These are phyloP conservation scores for Ceratocystis eucalypticola DNA, from an alignment of 2,329 filamentous ascomycete species.

Conservation along the genomic window DNA sequence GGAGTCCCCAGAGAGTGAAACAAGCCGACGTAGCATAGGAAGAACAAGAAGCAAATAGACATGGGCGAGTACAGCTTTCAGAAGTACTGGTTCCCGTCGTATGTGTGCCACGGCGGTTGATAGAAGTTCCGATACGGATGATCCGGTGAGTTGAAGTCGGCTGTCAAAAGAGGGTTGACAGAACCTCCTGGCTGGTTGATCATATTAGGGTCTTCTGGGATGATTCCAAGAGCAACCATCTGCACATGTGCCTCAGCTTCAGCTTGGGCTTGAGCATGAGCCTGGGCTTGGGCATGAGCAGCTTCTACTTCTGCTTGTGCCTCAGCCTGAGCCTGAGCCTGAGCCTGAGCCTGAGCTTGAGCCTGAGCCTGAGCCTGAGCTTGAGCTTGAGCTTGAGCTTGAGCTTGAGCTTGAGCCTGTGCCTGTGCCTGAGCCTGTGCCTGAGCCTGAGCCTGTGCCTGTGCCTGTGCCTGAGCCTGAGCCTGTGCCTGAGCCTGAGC, in stretches of 20 bases:
- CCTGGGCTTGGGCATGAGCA: constrained; percentile 18
- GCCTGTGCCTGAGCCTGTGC: background rate
- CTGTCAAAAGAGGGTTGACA: constrained; percentile 58
- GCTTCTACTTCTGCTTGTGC: constrained; percentile 4
- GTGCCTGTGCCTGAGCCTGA: constrained; percentile 8
- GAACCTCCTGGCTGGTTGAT: constrained; percentile 22
- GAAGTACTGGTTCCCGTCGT: background rate
- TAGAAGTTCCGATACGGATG: constrained; percentile 75
- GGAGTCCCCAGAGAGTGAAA: background rate
- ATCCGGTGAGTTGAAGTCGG: constrained; percentile 63
- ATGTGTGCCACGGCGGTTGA: constrained; percentile 42
- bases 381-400: too few species aligned
- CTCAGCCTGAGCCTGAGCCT: too few species aligned
- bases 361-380: too few species aligned
- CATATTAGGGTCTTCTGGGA: constrained; percentile 3
- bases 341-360: too few species aligned
- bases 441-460: background rate
- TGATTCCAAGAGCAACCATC: constrained; percentile 10
- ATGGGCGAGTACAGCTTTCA: background rate
- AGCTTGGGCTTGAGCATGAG: constrained; percentile 9
- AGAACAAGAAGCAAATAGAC: background rate
- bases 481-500: constrained; percentile 5
- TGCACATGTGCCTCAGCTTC: constrained; percentile 16
- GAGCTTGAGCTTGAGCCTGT: too few species aligned
- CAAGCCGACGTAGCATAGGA: background rate